Percentiles rank a stretch among this genome's conserved stretches.
Conservation (phyloP, 768 basidiomycete genomes). For the Lactarius hengduanensis region DNA sequence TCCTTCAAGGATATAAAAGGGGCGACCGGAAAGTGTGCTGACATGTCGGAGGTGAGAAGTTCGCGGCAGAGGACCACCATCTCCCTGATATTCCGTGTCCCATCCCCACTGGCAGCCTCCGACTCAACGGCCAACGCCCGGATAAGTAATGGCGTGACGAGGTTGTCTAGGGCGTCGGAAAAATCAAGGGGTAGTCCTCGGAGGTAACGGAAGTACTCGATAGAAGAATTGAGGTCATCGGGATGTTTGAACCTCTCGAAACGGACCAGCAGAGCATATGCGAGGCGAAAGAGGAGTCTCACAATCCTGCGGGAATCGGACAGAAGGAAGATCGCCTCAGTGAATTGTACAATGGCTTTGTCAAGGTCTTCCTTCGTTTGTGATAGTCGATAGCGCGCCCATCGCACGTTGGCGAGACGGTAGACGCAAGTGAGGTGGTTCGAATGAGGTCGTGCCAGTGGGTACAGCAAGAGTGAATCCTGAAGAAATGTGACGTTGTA, state of each 20-base stretch:
- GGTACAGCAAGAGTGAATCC: too few species aligned
- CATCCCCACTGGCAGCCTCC: not conserved
- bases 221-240: not conserved
- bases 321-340: too few species aligned
- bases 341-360: too few species aligned
- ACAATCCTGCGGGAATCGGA: not conserved
- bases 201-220: not conserved
- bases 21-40: not conserved
- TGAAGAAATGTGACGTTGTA: too few species aligned
- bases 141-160: not conserved
- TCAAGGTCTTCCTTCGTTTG: too few species aligned
- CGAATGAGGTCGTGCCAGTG: too few species aligned
- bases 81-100: not conserved
- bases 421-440: too few species aligned
- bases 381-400: too few species aligned
- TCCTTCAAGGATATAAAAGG: not conserved
- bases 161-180: not conserved
- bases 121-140: not conserved
- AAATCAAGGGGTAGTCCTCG: not conserved
- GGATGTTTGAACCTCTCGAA: not conserved
- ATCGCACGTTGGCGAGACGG: too few species aligned
- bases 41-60: not conserved
- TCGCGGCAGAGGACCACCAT: not conserved
- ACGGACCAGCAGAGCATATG: not conserved
- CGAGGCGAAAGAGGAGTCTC: not conserved